A percentile compares a stretch with the other conserved stretches of the same genome.
phyloP scores from a whole-genome alignment of 768 basidiomycete species.

The Termitomyces sp. region DNA sequence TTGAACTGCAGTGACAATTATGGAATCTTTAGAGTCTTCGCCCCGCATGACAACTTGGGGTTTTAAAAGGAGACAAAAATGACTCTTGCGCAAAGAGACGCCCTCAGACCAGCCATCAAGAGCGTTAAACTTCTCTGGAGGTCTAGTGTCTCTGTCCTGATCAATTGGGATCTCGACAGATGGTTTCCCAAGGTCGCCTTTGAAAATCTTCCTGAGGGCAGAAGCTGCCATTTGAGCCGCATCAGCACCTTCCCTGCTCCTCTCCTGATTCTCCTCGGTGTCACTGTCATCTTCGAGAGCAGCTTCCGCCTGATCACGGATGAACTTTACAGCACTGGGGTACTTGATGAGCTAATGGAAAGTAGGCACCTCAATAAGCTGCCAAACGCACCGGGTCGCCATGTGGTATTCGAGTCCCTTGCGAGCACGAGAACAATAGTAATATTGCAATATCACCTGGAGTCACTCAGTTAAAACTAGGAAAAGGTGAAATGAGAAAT shows the following conservation, averaged over 20 bases:
- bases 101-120: constrained; percentile 73
- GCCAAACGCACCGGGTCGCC: constrained; percentile 67
- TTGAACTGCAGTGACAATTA: constrained; percentile 77
- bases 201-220: constrained; percentile 63
- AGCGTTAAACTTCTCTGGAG: constrained; percentile 48
- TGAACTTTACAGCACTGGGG: constrained; percentile 77
- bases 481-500: constrained; percentile 9
- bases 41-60: constrained; percentile 85
- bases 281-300: constrained; percentile 30
- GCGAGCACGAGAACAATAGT: constrained; percentile 74
- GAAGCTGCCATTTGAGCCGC: constrained; percentile 68
- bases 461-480: constrained; percentile 15
- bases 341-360: constrained; percentile 11
- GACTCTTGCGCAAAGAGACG: constrained; percentile 64
- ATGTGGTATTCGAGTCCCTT: constrained; percentile 85
- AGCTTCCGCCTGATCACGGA: constrained; percentile 75
- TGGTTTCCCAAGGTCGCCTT: constrained; percentile 49
- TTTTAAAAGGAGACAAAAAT: constrained; percentile 85
- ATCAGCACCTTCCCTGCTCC: constrained; percentile 32
- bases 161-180: constrained; percentile 38
- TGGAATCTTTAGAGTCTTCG: constrained; percentile 49
- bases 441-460: constrained; percentile 86
- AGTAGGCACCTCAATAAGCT: constrained; percentile 2
- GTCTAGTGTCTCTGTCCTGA: constrained; percentile 22
- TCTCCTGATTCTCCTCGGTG: constrained; percentile 24